A percentile compares a stretch with the other conserved stretches of the same genome.
Conservation (phyloP, 169 alveolate genomes). For the Sarcocystis neurona region DNA sequence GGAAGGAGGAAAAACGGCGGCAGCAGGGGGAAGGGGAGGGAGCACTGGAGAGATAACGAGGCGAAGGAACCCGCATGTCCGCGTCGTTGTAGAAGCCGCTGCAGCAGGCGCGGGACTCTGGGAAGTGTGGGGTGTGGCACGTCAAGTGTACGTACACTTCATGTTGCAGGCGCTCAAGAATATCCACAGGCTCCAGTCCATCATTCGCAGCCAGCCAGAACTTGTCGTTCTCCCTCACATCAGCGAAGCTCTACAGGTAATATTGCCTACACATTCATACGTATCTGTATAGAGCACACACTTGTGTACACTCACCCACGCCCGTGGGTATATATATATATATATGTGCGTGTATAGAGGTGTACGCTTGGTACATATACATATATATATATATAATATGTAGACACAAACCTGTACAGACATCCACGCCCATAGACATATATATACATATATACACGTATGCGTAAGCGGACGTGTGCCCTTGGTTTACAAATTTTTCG, state of each 20-base stretch:
- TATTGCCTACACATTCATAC: neutral
- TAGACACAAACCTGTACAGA: too few species aligned
- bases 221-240: conserved; percentile 11
- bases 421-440: too few species aligned
- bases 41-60: too few species aligned
- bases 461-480: too few species aligned
- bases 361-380: neutral
- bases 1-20: neutral
- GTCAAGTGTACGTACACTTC: conserved; percentile 23
- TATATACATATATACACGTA: too few species aligned
- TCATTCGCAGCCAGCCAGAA: neutral
- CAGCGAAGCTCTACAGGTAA: conserved; percentile 24
- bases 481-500: too few species aligned
- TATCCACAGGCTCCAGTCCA: conserved; percentile 17
- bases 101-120: conserved; percentile 8
- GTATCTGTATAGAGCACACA: neutral
- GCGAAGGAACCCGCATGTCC: too few species aligned
- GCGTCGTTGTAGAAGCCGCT: conserved; percentile 15
- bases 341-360: neutral
- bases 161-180: neutral
- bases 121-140: conserved; percentile 38
- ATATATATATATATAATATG: neutral
- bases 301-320: neutral
- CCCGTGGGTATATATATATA: neutral
- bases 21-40: neutral